These are phyloP conservation scores for Cercophora sp. DNA, from an alignment of 495 filamentous ascomycete species.

Conservation along the genomic window DNA sequence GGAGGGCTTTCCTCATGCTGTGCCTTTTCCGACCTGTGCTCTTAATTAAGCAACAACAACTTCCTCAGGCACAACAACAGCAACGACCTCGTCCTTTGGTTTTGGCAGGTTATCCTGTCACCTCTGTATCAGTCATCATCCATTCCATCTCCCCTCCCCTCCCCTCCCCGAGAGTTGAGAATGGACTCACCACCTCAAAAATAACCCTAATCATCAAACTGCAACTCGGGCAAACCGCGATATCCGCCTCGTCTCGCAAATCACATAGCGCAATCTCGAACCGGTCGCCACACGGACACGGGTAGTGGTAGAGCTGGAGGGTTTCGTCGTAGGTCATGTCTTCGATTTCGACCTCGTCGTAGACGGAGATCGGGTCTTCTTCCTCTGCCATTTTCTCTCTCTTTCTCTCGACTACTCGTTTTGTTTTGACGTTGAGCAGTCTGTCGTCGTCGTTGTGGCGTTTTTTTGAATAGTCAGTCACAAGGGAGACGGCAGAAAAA, in stretches of 20 bases:
- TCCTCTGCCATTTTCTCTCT: constrained; percentile 57
- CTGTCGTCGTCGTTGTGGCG: too few species aligned
- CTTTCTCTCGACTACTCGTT: background rate
- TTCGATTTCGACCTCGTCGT: constrained; percentile 99
- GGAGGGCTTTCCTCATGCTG: too few species aligned
- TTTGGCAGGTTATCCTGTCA: constrained; percentile 35
- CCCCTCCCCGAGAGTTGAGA: background rate
- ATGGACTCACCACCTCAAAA: constrained; percentile 69
- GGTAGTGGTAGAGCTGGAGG: constrained; percentile 86
- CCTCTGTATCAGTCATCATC: background rate
- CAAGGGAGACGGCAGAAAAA: constrained; percentile 3
- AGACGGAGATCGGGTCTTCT: constrained; percentile 65
- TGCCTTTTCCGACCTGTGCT: background rate
- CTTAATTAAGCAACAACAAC: constrained; percentile 16
- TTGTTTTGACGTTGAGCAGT: background rate
- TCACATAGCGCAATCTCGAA: constrained; percentile 90
- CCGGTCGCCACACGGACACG: constrained; percentile 94
- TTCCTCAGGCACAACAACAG: background rate
- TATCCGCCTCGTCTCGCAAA: constrained; percentile 81
- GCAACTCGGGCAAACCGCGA: constrained; percentile 94
- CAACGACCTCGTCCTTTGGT: constrained; percentile 10
- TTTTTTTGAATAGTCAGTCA: too few species aligned
- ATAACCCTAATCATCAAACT: constrained; percentile 95
- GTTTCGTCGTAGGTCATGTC: constrained; percentile 91
- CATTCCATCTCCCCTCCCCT: background rate